Percentiles rank a stretch among this genome's conserved stretches.
Conservation (phyloP, 2,329 filamentous ascomycete genomes). For the Bipolaris gigantea region DNA sequence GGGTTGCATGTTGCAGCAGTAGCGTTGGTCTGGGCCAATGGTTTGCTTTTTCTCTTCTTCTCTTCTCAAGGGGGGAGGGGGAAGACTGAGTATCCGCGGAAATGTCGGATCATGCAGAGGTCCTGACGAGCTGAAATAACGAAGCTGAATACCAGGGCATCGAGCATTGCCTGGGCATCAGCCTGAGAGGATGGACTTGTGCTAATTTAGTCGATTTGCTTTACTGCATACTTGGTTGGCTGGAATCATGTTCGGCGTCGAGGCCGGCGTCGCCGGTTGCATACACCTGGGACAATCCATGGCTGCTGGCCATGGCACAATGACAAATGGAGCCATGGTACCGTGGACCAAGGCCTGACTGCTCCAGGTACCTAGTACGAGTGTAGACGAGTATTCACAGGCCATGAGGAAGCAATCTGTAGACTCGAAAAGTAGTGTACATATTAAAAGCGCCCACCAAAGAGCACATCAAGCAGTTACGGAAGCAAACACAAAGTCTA, state of each 20-base stretch:
- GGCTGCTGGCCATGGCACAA: not conserved
- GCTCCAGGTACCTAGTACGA: no score
- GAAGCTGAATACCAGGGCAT: not conserved
- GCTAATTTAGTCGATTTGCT: not conserved
- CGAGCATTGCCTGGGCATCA: not conserved
- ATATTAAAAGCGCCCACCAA: conserved; percentile 12
- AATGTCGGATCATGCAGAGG: no score
- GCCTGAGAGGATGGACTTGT: not conserved
- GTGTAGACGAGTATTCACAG: no score
- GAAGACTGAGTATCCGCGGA: no score
- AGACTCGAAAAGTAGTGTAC: conserved; percentile 6
- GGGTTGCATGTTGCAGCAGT: no score
- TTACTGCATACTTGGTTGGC: not conserved
- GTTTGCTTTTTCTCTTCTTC: no score
- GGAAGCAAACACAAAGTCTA: conserved; percentile 6
- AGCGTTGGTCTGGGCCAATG: no score
- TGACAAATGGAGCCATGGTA: not conserved
- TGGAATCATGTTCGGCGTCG: not conserved
- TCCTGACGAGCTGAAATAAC: no score
- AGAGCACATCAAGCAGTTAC: conserved; percentile 1
- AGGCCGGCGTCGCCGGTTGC: not conserved
- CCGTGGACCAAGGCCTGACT: not conserved
- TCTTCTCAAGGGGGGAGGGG: no score
- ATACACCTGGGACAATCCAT: no score
- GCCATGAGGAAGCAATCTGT: not conserved